Percentiles rank a stretch among this genome's conserved stretches.
These are phyloP conservation scores for Ballota nigra DNA, from an alignment of 257 asterid species.

Conservation along the genomic window DNA sequence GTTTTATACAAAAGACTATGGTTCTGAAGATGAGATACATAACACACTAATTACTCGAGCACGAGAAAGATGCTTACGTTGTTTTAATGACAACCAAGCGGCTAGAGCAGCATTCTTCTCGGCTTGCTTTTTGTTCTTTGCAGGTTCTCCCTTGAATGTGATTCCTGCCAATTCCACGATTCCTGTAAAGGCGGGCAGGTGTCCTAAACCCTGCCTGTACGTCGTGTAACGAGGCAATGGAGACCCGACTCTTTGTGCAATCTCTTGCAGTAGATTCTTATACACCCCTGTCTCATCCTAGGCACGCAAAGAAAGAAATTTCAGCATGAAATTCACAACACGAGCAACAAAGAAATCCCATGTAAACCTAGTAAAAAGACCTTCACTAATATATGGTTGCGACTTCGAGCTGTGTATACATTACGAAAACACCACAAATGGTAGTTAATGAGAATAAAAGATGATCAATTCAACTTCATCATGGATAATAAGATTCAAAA, in stretches of 20 bases:
- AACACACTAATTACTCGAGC: too few relatives aligned
- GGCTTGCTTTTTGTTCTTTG: constrained; percentile 91
- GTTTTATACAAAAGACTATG: too few relatives aligned
- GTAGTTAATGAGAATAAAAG: too few relatives aligned
- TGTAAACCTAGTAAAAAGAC: too few relatives aligned
- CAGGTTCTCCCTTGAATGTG: constrained; percentile 72
- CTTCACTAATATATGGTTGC: too few relatives aligned
- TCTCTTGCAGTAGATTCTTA: constrained; percentile 78
- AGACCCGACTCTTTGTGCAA: constrained; percentile 82
- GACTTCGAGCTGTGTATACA: too few relatives aligned
- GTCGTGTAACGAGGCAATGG: constrained; percentile 75
- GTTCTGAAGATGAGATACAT: too few relatives aligned
- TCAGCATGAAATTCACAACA: neutral
- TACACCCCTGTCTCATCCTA: constrained; percentile 91
- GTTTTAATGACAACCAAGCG: constrained; percentile 77
- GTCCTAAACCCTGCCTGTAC: constrained; percentile 71
- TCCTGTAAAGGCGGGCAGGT: constrained; percentile 70
- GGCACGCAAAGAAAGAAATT: neutral
- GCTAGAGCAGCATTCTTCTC: constrained; percentile 86
- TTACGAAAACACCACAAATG: neutral
- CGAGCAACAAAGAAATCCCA: neutral
- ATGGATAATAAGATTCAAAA: too few relatives aligned
- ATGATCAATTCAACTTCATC: too few relatives aligned
- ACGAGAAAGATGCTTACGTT: constrained; percentile 42
- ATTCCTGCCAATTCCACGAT: constrained; percentile 76